A percentile compares a stretch with the other conserved stretches of the same genome.
Conservation (phyloP, 179 eudicot genomes). For the Beta corolliflora region DNA sequence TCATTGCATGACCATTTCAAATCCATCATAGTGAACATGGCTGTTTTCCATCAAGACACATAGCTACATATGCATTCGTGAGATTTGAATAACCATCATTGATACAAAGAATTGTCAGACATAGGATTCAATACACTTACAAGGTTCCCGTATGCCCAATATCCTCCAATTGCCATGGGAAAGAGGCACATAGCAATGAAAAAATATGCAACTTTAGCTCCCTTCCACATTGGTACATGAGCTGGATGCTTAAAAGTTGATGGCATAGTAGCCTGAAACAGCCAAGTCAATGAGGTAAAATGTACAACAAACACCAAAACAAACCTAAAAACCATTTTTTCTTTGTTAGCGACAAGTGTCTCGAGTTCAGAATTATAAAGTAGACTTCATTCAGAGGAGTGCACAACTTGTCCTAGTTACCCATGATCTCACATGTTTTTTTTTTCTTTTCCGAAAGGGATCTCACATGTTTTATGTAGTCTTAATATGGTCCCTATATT, state of each 20-base stretch:
- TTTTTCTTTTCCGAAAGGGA: too few species aligned
- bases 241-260: slow-evolving; percentile 99
- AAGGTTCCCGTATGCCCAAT: slow-evolving; percentile 95
- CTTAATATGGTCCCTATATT: too few species aligned
- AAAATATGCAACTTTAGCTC: slow-evolving; percentile 91
- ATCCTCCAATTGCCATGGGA: slow-evolving; percentile 93
- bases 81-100: not conserved
- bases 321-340: not conserved
- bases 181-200: slow-evolving; percentile 89
- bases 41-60: not conserved
- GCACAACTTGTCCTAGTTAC: not conserved
- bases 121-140: slow-evolving; percentile 44
- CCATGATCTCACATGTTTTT: not conserved
- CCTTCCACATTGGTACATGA: slow-evolving; percentile 99
- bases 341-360: not conserved
- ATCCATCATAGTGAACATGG: not conserved
- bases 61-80: not conserved
- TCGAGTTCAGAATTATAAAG: not conserved
- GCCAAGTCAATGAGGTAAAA: slow-evolving; percentile 14
- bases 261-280: slow-evolving; percentile 89
- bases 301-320: not conserved
- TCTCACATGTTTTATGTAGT: not conserved
- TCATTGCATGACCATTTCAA: not conserved
- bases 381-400: not conserved
- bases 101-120: not conserved